phyloP scores from a whole-genome alignment of 306 rosid genomes.

The Chamaecrista fasciculata region DNA sequence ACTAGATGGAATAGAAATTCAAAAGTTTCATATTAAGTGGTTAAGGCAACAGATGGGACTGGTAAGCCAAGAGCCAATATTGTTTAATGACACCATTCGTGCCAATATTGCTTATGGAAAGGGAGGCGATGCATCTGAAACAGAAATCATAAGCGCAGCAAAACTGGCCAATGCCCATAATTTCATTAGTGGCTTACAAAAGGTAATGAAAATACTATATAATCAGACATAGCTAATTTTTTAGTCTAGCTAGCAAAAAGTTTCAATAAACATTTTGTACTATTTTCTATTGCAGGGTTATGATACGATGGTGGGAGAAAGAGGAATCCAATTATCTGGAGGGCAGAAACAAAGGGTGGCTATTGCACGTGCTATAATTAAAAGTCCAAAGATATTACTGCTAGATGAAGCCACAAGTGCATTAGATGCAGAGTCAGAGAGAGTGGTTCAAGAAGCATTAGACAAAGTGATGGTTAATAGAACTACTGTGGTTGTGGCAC shows the following conservation, averaged over 20 bases:
- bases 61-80: slow-evolving; percentile 73
- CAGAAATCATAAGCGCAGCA: slow-evolving; percentile 60
- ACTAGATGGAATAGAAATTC: slow-evolving; percentile 60
- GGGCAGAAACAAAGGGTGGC: slow-evolving; percentile 81
- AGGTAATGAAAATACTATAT: no score
- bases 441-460: slow-evolving; percentile 78
- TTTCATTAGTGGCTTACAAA: slow-evolving; percentile 57
- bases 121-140: slow-evolving; percentile 60
- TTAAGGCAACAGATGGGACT: slow-evolving; percentile 82
- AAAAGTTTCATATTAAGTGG: slow-evolving; percentile 52
- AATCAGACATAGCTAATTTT: not conserved
- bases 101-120: slow-evolving; percentile 79
- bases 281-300: slow-evolving; percentile 43
- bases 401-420: slow-evolving; percentile 88
- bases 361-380: slow-evolving; percentile 70
- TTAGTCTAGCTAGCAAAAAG: not conserved
- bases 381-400: slow-evolving; percentile 64
- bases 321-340: slow-evolving; percentile 70
- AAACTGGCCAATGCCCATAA: slow-evolving; percentile 70
- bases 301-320: slow-evolving; percentile 67
- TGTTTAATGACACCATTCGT: slow-evolving; percentile 66
- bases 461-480: slow-evolving; percentile 64
- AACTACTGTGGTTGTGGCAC: slow-evolving; percentile 74
- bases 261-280: not conserved
- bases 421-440: slow-evolving; percentile 75